These are phyloP conservation scores for Rhododendron griersonianum DNA, from an alignment of 148 eudicot genomes.

Conservation along the genomic window DNA sequence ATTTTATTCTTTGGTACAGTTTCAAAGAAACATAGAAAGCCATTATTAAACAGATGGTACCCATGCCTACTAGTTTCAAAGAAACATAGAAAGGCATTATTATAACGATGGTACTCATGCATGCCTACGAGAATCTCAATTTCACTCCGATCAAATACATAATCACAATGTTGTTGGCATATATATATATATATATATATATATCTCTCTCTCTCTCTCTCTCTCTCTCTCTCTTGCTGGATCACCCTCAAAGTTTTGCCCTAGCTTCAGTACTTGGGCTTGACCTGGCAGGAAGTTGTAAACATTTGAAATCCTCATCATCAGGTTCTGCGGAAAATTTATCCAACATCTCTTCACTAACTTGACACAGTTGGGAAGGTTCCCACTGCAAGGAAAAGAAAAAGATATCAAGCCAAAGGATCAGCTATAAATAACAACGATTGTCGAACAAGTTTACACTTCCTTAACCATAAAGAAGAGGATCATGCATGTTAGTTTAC, in stretches of 20 bases:
- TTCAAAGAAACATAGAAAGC: neutral
- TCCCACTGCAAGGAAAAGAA: conserved; percentile 3
- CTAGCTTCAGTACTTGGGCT: neutral
- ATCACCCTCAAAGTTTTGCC: conserved; percentile 6
- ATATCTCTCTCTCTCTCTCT: neutral
- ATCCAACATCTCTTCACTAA: conserved; percentile 15
- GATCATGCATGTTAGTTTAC: neutral
- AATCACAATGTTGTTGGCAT: neutral
- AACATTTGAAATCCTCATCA: conserved; percentile 2
- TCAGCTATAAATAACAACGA: neutral
- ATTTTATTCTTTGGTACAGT: neutral
- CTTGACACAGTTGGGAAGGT: conserved; percentile 6
- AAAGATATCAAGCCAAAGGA: neutral
- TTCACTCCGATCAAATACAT: neutral
- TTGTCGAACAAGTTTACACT: neutral
- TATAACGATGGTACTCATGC: neutral
- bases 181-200: no score
- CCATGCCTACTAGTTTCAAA: neutral
- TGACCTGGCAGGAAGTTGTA: neutral
- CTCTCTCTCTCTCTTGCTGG: neutral
- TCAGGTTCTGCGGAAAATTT: neutral
- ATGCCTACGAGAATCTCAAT: neutral
- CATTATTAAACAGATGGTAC: neutral
- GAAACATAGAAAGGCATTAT: neutral
- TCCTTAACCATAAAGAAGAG: neutral